Evolutionary conservation across 2,329 filamentous ascomycete genomes (phyloP).

Genomic region (Parastagonospora nodorum): DNA sequence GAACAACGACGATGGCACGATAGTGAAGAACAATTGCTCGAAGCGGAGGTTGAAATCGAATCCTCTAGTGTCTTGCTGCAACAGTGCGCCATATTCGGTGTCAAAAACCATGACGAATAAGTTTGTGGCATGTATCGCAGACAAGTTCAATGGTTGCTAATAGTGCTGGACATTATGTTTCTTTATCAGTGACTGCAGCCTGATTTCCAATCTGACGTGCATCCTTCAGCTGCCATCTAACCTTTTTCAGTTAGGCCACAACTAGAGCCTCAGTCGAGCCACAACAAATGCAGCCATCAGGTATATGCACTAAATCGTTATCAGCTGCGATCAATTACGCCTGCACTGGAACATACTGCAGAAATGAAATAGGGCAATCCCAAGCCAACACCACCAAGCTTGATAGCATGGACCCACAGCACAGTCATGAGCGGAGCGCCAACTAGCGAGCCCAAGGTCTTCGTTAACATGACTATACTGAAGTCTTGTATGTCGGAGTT

Average conservation of each 20-base stretch:
- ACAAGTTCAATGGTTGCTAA: too few relatives aligned
- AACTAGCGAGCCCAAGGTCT: conserved; percentile 42
- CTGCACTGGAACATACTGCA: conserved; percentile 27
- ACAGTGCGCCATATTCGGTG: not conserved
- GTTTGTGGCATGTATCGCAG: too few relatives aligned
- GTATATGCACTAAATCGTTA: conserved; percentile 12
- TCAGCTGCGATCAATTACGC: not conserved
- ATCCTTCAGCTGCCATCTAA: too few relatives aligned
- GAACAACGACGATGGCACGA: conserved; percentile 35
- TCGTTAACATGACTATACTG: conserved; percentile 45
- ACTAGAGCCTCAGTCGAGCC: conserved; percentile 4
- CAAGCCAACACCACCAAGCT: conserved; percentile 35
- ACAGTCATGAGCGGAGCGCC: conserved; percentile 45
- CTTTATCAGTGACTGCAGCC: too few relatives aligned
- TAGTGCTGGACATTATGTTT: too few relatives aligned
- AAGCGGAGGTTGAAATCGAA: conserved; percentile 42
- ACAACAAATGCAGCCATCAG: conserved; percentile 8
- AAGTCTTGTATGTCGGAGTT: conserved; percentile 41
- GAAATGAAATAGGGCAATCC: conserved; percentile 45
- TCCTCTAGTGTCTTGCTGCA: not conserved
- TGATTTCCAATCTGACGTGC: too few relatives aligned
- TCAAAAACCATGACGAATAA: too few relatives aligned
- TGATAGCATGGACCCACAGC: conserved; percentile 44
- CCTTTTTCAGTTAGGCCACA: too few relatives aligned
- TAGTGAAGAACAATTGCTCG: conserved; percentile 42